Evolutionary conservation across 306 rosid genomes (phyloP), one percentile per base, ranked within the genome.

Genomic region (Lathyrus aphaca): DNA sequence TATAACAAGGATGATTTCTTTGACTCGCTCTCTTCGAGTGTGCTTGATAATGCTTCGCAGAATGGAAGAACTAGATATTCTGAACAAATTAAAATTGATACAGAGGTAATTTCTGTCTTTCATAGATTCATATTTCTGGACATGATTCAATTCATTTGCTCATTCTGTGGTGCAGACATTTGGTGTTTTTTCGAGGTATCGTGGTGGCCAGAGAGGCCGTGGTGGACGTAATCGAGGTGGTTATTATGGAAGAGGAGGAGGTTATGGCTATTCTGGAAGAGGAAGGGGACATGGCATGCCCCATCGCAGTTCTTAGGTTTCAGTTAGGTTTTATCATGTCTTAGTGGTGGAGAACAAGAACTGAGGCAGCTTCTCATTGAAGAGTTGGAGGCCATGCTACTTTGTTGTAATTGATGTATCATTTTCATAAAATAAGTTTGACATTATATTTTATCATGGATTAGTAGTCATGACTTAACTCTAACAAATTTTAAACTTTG

Each of bases 1-100:
- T 92, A 92, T 75, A 85, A 89, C 57, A 92, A 89, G 85, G 98
- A 92, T 74, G 96, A 92, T 68, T 92, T 92, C 86, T 92, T 92
- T 56, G 98, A 92, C 67, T 71, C 92, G 2, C 87, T 89, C 68
- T 89, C 98, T 1, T 73, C 80, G 81, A 83, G 80, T 32, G 84
- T 72, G 4, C 71, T 51, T 46, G 82, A 74, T 66, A 66, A 71
- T n/a, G 81, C 78, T 16, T 68, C 81, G 3, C 98, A 89, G 23
- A 89, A 81, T 66, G 96, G 95, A 79, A 89, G 98, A 81, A 68
- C 80, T 5, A 85, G 87, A 78, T 92, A 87, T 78, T 85, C 88
- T 27, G 96, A 89, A 80, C 98, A 92, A 85, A 64, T 88, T 39
- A 88, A 89, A 86, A 80, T 89, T 23, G 98, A 92, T 64, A 83